Evolutionary conservation across 2,329 filamentous ascomycete genomes (phyloP), one percentile per base, ranked within the genome.

Genomic region (Dothidotthia symphoricarpi): DNA sequence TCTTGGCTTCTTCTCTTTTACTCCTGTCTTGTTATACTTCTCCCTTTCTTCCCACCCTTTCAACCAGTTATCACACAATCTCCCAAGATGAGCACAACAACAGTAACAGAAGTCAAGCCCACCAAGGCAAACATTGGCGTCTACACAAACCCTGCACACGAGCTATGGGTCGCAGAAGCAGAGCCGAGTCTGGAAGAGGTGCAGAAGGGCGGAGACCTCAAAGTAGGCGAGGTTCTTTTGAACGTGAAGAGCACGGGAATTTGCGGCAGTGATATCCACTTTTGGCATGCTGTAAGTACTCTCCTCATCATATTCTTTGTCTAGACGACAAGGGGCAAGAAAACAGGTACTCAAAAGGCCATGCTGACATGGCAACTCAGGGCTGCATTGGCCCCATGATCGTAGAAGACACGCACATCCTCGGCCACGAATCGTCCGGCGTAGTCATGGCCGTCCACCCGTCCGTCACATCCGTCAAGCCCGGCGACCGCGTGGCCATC

Each of bases 311-410:
- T 22, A 5, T 9, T 22, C 19, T 22, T 22, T 5, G 19, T 22
- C 9, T 22, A 22, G 5, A 6, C 9, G 19, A 5, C 5, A 22
- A 22, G 9, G 19, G 5, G 9, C 19, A 22, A 22, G 19, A 22
- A 22, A 6, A 22, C 19, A 22, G 5, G 5, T 22, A n/a, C n/a
- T n/a, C n/a, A 22, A 22, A 22, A 22, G 19, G 9, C 19, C 19
- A 22, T 22, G 9, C 19, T 22, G 19, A 22, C 19, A 22, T 22
- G 14, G 25, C 19, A 15, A 34, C 11, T 7, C 31, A 66, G 63
- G 63, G 91, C 52, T 87, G 86, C 73, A 97, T 97, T 64, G 91
- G 91, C 17, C 90, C 90, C 53, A 96, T 96, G 90, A 84, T 96
- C 48, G 91, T 97, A 31, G 78, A 79, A 53, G 86, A 79, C 60